phyloP scores from a whole-genome alignment of 2,329 filamentous ascomycete species.

The Sporothrix phasma region DNA sequence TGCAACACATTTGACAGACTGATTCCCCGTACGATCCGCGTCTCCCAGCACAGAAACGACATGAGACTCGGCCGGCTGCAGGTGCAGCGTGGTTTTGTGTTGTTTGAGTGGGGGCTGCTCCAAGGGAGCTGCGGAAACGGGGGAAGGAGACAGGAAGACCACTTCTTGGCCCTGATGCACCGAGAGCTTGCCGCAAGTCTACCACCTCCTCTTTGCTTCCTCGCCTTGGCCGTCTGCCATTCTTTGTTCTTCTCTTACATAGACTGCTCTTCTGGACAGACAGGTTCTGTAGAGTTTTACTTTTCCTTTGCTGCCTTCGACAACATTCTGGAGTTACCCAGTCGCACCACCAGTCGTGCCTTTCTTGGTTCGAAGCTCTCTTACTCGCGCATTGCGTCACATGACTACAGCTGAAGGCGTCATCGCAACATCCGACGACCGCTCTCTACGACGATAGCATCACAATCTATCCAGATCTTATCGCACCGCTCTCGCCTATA shows the following conservation, averaged over 20 bases:
- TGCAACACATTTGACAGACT: too few species aligned
- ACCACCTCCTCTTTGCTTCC: neutral
- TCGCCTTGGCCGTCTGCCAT: neutral
- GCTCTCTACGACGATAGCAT: neutral
- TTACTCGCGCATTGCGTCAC: neutral
- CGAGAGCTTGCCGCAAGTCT: neutral
- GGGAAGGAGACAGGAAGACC: constrained; percentile 7
- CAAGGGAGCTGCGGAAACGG: neutral
- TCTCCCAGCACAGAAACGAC: neutral
- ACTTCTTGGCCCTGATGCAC: neutral
- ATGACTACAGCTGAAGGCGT: constrained; percentile 1
- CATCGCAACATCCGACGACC: neutral
- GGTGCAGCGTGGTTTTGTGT: neutral
- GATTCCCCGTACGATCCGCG: too few species aligned
- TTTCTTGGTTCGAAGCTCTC: neutral
- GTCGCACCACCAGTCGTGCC: neutral
- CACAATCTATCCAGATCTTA: neutral
- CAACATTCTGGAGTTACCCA: too few species aligned
- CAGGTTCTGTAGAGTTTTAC: neutral
- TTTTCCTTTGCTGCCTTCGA: too few species aligned
- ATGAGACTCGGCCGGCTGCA: neutral
- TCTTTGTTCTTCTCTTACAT: neutral
- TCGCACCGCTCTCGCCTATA: neutral
- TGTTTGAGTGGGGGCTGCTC: neutral
- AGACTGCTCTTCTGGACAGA: neutral